Evolutionary conservation across 1,139 yeast genomes (phyloP), one percentile per base, ranked within the genome.

Genomic region (Yamadazyma atmosphaerica): DNA sequence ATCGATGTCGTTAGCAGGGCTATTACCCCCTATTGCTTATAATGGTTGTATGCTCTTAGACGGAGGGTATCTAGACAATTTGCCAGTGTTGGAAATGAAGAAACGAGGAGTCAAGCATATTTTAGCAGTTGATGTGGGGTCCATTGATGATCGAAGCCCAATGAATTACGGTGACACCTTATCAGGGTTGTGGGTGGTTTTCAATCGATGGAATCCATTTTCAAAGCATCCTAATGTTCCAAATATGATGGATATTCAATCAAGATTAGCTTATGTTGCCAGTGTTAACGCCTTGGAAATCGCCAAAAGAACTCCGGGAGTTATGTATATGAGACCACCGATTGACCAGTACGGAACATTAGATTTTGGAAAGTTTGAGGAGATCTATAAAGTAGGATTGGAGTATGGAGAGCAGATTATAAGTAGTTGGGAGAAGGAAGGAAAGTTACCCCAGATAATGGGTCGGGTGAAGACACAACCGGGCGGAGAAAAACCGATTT

Each of bases 121-220:
- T 21, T 81, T 92, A 56, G 98, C 98, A 0, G 94, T 90, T n/a
- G 98, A 92, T 61, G 98, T 92, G 32, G 98, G 98, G 0, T 86
- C 96, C 2, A 85, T 84, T 9, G 98, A 92, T 58, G 98, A 90
- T 51, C 74, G 92, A 36, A 83, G 95, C 0, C 95, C 95, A 3
- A 82, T 87, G 92, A 70, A 74, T 35, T 92, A 89, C 58, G 98
- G 98, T 3, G 98, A 92, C 57, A 84, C 97, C 0, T 67, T 92
- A 33, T 86, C 94, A 41, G 98, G 98, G 2, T 68, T 85, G 36
- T 89, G 98, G 97, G 96, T 88, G 6, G 53, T 92, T 10, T 64
- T 88, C 43, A 92, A 92, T 60, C 72, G 95, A 41, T 81, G 94
- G 83, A 92, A 92, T 55, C 95, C 96, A 8, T 90, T 90, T 54